Percentiles rank a stretch among this genome's conserved stretches.
Evolutionary conservation across 1,284 basidiomycete species (phyloP).

Genomic region (Ceratobasidium sp.): DNA sequence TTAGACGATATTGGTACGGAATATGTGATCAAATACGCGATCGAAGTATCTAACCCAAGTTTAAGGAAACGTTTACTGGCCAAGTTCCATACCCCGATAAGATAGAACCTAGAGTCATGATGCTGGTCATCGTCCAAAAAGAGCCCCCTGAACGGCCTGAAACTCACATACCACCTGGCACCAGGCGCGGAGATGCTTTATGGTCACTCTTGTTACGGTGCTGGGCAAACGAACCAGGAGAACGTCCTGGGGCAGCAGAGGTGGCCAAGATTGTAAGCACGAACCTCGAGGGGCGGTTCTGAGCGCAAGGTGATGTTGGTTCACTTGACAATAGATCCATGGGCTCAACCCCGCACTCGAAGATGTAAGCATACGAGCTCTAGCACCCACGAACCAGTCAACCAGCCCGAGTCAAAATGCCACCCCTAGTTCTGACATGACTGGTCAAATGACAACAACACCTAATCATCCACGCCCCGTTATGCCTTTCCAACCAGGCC

Average conservation of each 20-base stretch:
- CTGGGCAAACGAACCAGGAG: neutral
- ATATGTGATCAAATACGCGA: neutral
- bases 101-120: neutral
- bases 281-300: too few relatives aligned
- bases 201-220: neutral
- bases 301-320: too few relatives aligned
- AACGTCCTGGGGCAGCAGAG: neutral
- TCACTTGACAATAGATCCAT: neutral
- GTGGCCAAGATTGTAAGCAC: neutral
- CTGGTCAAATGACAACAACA: too few relatives aligned
- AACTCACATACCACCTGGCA: neutral
- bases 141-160: neutral
- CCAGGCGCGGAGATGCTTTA: neutral
- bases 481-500: too few relatives aligned
- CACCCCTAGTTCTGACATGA: too few relatives aligned
- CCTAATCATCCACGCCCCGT: too few relatives aligned
- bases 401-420: too few relatives aligned
- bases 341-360: too few relatives aligned
- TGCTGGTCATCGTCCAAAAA: neutral
- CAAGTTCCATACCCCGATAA: neutral
- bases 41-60: neutral
- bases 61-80: neutral
- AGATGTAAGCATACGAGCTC: too few relatives aligned
- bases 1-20: conserved; percentile 3
- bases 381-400: too few relatives aligned